Evolutionary conservation across 129 eudicot species (phyloP).

Genomic region (Apium graveolens): DNA sequence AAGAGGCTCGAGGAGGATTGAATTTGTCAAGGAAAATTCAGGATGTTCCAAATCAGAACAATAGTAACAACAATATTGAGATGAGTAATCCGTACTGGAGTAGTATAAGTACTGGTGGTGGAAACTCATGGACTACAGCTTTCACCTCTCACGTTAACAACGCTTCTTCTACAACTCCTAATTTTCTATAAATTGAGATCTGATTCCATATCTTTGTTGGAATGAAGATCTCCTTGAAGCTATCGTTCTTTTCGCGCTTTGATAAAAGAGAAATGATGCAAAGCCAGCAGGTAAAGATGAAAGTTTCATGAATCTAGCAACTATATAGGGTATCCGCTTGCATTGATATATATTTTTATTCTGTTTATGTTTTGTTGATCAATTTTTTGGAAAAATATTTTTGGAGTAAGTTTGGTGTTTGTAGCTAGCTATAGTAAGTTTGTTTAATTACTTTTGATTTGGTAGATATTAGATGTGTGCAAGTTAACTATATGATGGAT

Average conservation of each 20-base stretch:
- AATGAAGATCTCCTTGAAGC: constrained; percentile 4
- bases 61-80: constrained; percentile 14
- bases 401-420: not conserved
- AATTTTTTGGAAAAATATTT: not conserved
- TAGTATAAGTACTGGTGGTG: constrained; percentile 2
- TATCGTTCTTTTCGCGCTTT: not conserved
- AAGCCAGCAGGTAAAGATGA: not conserved
- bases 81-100: constrained; percentile 39
- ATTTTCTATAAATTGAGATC: constrained; percentile 28
- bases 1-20: constrained; percentile 29
- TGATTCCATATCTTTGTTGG: not conserved
- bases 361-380: not conserved
- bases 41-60: constrained; percentile 24
- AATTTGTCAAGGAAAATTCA: constrained; percentile 38
- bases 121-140: constrained; percentile 45
- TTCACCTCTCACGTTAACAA: constrained; percentile 32
- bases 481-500: not conserved
- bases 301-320: not conserved
- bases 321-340: not conserved
- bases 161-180: constrained; percentile 42
- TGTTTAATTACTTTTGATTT: not conserved
- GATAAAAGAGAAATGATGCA: not conserved
- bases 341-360: not conserved
- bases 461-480: constrained; percentile 3
- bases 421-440: not conserved